A percentile compares a stretch with the other conserved stretches of the same genome.
Conservation (phyloP, 176 grass and related monocot genomes). For the Guadua angustifolia region DNA sequence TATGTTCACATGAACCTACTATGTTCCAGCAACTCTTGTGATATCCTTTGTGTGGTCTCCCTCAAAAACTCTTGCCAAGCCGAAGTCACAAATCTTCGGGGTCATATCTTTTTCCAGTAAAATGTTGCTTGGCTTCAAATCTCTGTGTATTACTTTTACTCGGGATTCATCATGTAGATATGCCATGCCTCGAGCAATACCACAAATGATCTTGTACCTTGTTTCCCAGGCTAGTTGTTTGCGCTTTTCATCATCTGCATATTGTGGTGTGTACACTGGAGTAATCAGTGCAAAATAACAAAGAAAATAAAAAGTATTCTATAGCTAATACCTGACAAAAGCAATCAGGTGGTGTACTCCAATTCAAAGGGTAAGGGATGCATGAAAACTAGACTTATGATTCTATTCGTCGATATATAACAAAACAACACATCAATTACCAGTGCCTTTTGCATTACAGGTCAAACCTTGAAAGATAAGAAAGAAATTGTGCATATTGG, state of each 20-base stretch:
- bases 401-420: not conserved
- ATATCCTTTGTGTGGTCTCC: conserved; percentile 52
- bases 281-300: not conserved
- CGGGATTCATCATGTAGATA: conserved; percentile 70
- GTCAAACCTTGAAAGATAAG: too few species aligned
- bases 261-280: not conserved
- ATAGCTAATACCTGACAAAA: not conserved
- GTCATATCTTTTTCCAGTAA: conserved; percentile 72
- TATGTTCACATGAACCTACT: conserved; percentile 9
- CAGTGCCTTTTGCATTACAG: not conserved
- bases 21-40: conserved; percentile 78
- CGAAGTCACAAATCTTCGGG: conserved; percentile 74
- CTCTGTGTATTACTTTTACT: conserved; percentile 66
- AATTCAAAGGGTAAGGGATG: not conserved
- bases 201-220: conserved; percentile 64
- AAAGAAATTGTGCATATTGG: too few species aligned
- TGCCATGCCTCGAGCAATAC: conserved; percentile 64
- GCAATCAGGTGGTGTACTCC: not conserved
- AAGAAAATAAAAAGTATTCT: not conserved
- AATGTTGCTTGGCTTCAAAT: conserved; percentile 74
- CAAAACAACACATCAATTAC: not conserved
- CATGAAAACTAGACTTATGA: not conserved
- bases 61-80: conserved; percentile 67
- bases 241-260: conserved; percentile 17
- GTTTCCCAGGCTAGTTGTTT: conserved; percentile 54